These are phyloP conservation scores for Climacium dendroides DNA, from an alignment of 225 moss, liverwort and hornwort species.

Conservation along the genomic window DNA sequence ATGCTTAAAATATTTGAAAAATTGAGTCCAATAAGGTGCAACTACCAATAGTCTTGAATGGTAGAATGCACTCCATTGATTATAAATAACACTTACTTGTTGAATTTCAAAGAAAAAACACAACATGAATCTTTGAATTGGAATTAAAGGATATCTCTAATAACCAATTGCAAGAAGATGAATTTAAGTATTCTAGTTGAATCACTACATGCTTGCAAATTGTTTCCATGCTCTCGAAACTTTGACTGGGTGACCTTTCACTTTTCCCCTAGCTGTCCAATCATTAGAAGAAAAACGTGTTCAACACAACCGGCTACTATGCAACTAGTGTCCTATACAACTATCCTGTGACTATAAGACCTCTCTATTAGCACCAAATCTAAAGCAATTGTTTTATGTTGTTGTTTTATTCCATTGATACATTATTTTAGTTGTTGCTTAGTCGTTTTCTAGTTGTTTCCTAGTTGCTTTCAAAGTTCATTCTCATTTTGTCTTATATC, in stretches of 20 bases:
- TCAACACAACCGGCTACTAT: too few species aligned
- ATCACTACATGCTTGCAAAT: not conserved
- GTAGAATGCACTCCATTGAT: not conserved
- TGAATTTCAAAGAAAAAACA: not conserved
- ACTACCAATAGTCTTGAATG: not conserved
- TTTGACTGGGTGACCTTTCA: not conserved
- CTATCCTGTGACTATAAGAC: too few species aligned
- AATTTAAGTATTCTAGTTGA: not conserved
- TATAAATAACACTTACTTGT: not conserved
- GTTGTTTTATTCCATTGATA: too few species aligned
- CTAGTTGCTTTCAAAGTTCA: too few species aligned
- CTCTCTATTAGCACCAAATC: too few species aligned
- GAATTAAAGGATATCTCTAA: too few species aligned
- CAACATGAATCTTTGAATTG: not conserved
- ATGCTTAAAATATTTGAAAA: not conserved
- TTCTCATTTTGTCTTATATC: too few species aligned
- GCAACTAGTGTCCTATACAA: too few species aligned
- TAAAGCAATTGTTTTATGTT: too few species aligned
- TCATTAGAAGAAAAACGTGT: too few species aligned
- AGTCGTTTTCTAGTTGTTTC: too few species aligned
- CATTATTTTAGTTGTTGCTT: too few species aligned
- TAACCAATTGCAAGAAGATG: not conserved
- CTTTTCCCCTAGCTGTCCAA: not conserved
- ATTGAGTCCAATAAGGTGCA: rapidly evolving
- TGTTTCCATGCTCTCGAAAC: not conserved